Percentiles rank a stretch among this genome's conserved stretches.
Evolutionary conservation across 2,329 filamentous ascomycete genomes (phyloP).

Genomic region (Fusarium sp.): DNA sequence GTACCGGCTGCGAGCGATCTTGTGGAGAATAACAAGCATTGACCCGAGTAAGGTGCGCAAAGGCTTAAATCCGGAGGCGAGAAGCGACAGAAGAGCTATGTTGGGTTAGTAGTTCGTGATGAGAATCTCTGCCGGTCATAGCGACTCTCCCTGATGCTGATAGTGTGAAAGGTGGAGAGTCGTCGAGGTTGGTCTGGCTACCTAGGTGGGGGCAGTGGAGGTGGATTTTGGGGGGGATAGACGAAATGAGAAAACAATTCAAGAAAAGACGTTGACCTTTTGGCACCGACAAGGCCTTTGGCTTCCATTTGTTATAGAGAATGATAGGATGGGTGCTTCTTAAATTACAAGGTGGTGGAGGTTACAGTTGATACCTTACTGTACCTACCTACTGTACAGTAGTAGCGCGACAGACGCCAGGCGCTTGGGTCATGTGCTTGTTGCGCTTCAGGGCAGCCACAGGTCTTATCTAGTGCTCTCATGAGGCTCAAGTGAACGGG

Average conservation of each 20-base stretch:
- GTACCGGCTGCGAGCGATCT: slow-evolving; percentile 8
- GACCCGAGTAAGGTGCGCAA: background rate
- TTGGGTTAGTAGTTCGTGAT: slow-evolving; percentile 31
- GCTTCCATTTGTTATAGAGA: background rate
- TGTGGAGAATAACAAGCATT: slow-evolving; percentile 16
- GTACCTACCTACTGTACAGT: too few relatives aligned
- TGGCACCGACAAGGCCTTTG: slow-evolving; percentile 6
- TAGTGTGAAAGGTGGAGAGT: too few relatives aligned
- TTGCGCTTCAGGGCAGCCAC: background rate
- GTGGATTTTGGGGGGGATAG: background rate
- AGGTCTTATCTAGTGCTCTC: background rate
- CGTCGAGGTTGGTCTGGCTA: too few relatives aligned
- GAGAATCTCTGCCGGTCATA: too few relatives aligned
- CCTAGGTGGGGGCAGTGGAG: background rate
- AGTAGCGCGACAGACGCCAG: slow-evolving; percentile 41
- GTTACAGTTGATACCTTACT: background rate
- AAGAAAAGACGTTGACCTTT: slow-evolving; percentile 6
- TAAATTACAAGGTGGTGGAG: slow-evolving; percentile 1
- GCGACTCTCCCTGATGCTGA: too few relatives aligned
- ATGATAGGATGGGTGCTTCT: background rate
- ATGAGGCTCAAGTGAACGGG: slow-evolving; percentile 24
- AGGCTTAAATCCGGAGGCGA: slow-evolving; percentile 3
- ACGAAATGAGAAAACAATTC: slow-evolving; percentile 18
- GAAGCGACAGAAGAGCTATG: slow-evolving; percentile 31
- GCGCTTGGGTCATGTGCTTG: slow-evolving; percentile 36